Base-by-base conservation (phyloP, 495 filamentous ascomycete species). In the Aspergillus steynii region DNA sequence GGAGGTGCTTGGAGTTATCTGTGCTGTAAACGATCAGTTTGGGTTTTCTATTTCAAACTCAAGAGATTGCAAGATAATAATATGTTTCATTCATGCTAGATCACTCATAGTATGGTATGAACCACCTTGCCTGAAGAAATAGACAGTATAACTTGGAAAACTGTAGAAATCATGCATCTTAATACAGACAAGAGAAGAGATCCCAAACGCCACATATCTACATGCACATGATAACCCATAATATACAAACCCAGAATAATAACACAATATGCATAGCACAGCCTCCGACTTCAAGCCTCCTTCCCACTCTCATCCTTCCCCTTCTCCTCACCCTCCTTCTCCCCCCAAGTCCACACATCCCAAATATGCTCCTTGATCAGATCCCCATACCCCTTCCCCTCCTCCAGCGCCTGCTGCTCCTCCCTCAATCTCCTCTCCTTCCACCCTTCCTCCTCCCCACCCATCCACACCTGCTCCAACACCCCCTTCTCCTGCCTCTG, bases 281-380 rank as follows among this genome's bases (percentile, higher is more conserved):
- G 5, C 5, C 31, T 34, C 31, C 31, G 5, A 34, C 31, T 9
- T 42, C 12, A 53, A 12, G 28, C 26, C 7, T 10, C 48, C 34
- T 14, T n/a, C 51, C 42, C 29, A 51, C 53, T 60, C 50, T 66
- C 68, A 60, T 73, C 64, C 50, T 70, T 67, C 51, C 66, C 64
- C 31, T 37, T 61, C 51, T 59, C 57, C 34, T 65, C 60, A 29
- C 52, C 53, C 52, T 70, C 62, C 66, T 70, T 71, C 57, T 71
- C 67, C 58, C 77, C 80, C 81, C 81, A 82, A 71, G 81, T 86
- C 85, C 83, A 91, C 48, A 93, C 93, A 74, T 96, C 91, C 81
- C 82, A 86, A 48, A 96, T 83, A 82, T 94, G 89, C 65, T 93
- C 90, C 74, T 83, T 81, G 63, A 97, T 97, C 74, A 97, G 76